A percentile compares a stretch with the other conserved stretches of the same genome.
phyloP scores from a whole-genome alignment of 768 basidiomycete species.

The Hirschioporus abietinus region DNA sequence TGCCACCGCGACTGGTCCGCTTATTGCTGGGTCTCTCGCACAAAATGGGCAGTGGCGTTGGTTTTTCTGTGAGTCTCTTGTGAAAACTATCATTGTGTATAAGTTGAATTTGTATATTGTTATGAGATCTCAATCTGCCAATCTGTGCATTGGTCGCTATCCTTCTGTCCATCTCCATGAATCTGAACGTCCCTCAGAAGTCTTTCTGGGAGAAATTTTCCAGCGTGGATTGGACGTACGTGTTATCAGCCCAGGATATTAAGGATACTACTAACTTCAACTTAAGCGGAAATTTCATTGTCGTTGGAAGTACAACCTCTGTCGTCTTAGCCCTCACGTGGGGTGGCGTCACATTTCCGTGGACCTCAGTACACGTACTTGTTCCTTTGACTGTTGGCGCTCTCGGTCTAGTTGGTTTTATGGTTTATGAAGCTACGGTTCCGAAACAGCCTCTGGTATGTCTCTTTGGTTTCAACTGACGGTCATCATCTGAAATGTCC shows the following conservation, averaged over 20 bases:
- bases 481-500: constrained; percentile 19
- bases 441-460: constrained; percentile 20
- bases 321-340: constrained; percentile 41
- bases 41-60: constrained; percentile 32
- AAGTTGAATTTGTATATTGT: neutral
- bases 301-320: constrained; percentile 31
- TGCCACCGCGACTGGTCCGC: too few relatives aligned
- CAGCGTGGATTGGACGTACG: constrained; percentile 42
- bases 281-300: constrained; percentile 36
- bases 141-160: constrained; percentile 25
- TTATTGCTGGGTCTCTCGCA: constrained; percentile 26
- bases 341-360: constrained; percentile 40
- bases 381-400: constrained; percentile 39
- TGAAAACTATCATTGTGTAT: neutral
- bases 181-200: constrained; percentile 28
- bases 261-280: constrained; percentile 12
- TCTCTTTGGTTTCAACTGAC: constrained; percentile 9
- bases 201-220: constrained; percentile 28
- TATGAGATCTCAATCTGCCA: constrained; percentile 36
- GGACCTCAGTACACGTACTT: constrained; percentile 35
- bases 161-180: constrained; percentile 26
- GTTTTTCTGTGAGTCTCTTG: constrained; percentile 30
- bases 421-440: constrained; percentile 33
- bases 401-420: constrained; percentile 30
- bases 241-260: neutral